Evolutionary conservation across 805 yeast genomes (phyloP), one percentile per base, ranked within the genome.

Genomic region (Sugiyamaella marilandica): DNA sequence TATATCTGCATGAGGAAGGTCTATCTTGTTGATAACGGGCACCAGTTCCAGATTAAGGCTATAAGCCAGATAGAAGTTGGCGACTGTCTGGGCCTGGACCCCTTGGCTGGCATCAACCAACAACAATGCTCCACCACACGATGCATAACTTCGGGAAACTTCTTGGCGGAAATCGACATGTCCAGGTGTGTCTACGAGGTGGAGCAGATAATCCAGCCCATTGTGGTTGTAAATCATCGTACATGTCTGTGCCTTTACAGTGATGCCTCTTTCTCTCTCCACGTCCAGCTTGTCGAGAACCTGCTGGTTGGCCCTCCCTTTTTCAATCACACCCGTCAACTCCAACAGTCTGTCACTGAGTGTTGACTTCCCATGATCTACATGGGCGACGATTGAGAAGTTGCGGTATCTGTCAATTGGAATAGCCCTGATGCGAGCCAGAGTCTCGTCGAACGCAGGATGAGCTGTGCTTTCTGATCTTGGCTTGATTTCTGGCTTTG

Each of bases 61-160:
- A 64, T 86, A 85, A 0, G 98, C 99, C 52, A 92, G 74, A 63
- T 85, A 88, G 70, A 87, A 92, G 67, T 94, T 92, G 21, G 99
- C 97, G n/a, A 92, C 97, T 0, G 99, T 94, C 67, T 92, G 99
- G 0, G 98, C 98, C 67, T 90, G 97, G 2, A 92, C 90, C 49
- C 98, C 98, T 64, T 94, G 97, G 1, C 92, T 78, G 1, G 98
- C 98, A 73, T 94, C 99, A 1, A 92, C 95, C 19, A 92, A 69
- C 39, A 92, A 68, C 39, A 92, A 70, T 0, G 97, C 97, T 11
- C 98, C 98, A 35, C 91, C 95, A 73, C 97, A 94, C 0, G 97
- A 87, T 1, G 97, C 97, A 69, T 91, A 91, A 7, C 96, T 87
- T 60, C 98, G 72, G 2, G 95, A 83, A 1, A 92, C 99, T 63